Evolutionary conservation across 768 basidiomycete genomes (phyloP).

Genomic region (Leccinellum rugosiceps): DNA sequence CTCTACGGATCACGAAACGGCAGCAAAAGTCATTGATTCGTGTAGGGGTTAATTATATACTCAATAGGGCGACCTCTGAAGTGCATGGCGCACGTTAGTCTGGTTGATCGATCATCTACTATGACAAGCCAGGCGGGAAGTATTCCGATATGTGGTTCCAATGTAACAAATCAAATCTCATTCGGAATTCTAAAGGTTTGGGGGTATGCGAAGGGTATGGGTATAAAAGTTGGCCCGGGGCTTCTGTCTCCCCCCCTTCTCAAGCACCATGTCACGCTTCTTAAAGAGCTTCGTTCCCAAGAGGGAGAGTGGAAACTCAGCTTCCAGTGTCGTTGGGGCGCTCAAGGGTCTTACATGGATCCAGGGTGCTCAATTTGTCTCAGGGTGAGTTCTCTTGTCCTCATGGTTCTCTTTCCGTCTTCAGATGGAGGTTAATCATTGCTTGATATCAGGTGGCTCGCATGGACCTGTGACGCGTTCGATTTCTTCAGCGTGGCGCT

Average conservation of each 20-base stretch:
- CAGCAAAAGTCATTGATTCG: background rate
- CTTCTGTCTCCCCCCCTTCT: background rate
- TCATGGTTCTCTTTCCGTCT: background rate
- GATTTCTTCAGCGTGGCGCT: constrained; percentile 83
- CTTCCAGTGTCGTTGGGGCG: constrained; percentile 40
- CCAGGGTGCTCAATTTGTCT: constrained; percentile 57
- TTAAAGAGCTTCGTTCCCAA: constrained; percentile 47
- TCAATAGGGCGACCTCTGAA: constrained; percentile 2
- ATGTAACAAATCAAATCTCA: background rate
- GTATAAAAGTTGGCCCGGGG: constrained; percentile 13
- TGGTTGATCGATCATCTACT: background rate
- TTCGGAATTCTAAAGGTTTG: constrained; percentile 3
- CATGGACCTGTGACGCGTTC: constrained; percentile 84
- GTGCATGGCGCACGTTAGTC: background rate
- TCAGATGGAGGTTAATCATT: background rate
- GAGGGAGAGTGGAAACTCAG: constrained; percentile 38
- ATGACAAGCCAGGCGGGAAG: background rate
- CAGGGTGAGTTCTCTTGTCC: constrained; percentile 38
- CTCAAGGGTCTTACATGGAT: constrained; percentile 47
- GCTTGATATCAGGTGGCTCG: constrained; percentile 57
- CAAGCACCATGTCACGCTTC: constrained; percentile 31
- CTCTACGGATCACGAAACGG: background rate
- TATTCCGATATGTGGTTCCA: background rate
- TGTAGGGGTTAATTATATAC: background rate
- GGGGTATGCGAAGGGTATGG: background rate